Evolutionary conservation across 2,329 filamentous ascomycete species (phyloP), one percentile per base, ranked within the genome.

Genomic region (Diplodia mutila): DNA sequence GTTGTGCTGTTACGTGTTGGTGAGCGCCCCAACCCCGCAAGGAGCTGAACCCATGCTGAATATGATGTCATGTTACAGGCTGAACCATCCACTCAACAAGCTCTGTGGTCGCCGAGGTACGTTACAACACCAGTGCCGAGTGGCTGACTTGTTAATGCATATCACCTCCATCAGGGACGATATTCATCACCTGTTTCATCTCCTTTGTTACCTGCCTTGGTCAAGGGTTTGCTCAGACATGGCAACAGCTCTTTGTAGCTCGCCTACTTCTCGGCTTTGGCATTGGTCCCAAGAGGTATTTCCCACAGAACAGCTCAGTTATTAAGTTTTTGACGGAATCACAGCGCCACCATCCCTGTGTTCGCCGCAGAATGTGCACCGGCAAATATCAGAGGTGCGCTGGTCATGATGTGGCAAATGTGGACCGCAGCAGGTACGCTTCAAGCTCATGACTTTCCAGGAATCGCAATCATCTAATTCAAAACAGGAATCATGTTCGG

Each of bases 351-450:
- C 0, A 90, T 92, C 1, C 91, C 91, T 0, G 88, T 94, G 25
- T 94, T 91, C 72, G 89, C 90, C 0, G 91, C 91, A 1, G 91
- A 94, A 76, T 91, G 87, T 66, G 86, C 89, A 0, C 91, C 91
- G 0, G 87, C 90, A 1, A 77, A 80, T 6, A 89, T 93, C 66
- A 86, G 91, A 74, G 90, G 91, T 70, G 91, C 90, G 7, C 82
- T 95, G n/a, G 91, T 93, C 70, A 94, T 94, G 91, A 89, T 88
- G 70, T 94, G 91, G 91, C 90, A 94, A 79, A 83, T 90, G 77
- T 66, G 52, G 37, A 57, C 37, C 0, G 39, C 34, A 1, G 25
- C 21, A 25, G 48, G 46, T 25, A 2, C 14, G 21, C 5, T 8
- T 1, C 3, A 25, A 3, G 0, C 8, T 16, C 53, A 6, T 0